These are phyloP conservation scores for Stereocaulon alpinum DNA, from an alignment of 495 filamentous ascomycete genomes.

Conservation along the genomic window DNA sequence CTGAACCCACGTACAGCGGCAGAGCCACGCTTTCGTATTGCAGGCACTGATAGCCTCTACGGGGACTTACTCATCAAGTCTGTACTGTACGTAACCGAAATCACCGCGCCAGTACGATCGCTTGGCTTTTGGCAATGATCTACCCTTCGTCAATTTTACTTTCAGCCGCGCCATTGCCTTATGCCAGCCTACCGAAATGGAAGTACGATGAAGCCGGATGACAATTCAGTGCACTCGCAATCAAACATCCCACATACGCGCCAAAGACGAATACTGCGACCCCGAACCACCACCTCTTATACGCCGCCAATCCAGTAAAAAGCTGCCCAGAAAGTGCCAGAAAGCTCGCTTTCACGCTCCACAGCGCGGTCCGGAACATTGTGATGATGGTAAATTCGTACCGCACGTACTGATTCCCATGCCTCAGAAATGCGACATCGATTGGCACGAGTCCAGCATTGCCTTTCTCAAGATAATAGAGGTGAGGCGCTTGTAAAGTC, in stretches of 20 bases:
- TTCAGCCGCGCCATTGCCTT: no score
- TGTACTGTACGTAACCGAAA: slow-evolving; percentile 4
- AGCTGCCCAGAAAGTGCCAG: slow-evolving; percentile 37
- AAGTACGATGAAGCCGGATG: no score
- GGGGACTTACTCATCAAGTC: slow-evolving; percentile 8
- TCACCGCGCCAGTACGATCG: background rate
- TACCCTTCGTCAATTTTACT: no score
- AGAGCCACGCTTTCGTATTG: background rate
- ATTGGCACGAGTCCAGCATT: slow-evolving; percentile 24
- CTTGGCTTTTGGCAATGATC: background rate
- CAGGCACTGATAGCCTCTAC: background rate
- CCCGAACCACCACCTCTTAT: slow-evolving; percentile 32
- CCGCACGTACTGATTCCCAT: slow-evolving; percentile 28
- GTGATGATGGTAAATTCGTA: slow-evolving; percentile 5
- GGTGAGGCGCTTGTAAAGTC: slow-evolving; percentile 34
- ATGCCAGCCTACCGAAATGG: no score
- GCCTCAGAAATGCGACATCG: slow-evolving; percentile 30
- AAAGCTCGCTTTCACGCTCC: slow-evolving; percentile 29
- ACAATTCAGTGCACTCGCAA: background rate
- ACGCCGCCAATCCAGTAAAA: slow-evolving; percentile 30
- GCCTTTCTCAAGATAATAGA: slow-evolving; percentile 31
- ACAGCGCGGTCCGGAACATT: slow-evolving; percentile 2
- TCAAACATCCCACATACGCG: slow-evolving; percentile 33
- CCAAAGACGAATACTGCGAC: slow-evolving; percentile 28
- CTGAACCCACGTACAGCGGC: no score